Conservation (phyloP, 1,284 basidiomycete genomes). For the Ustilago curta region DNA sequence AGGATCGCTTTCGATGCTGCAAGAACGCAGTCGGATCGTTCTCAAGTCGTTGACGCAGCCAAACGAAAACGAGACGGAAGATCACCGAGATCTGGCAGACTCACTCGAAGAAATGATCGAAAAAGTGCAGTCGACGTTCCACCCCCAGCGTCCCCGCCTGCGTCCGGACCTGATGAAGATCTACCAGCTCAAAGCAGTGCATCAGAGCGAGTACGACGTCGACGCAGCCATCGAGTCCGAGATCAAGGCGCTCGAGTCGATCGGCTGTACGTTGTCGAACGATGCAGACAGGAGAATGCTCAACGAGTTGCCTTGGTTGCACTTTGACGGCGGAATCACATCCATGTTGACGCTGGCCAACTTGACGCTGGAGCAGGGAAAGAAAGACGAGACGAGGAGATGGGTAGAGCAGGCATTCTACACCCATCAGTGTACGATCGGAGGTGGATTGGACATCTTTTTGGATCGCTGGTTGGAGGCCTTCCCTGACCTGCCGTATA, state of each 20-base stretch:
- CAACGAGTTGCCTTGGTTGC: conserved; percentile 50
- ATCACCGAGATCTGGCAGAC: conserved; percentile 54
- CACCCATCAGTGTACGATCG: conserved; percentile 61
- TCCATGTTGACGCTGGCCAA: conserved; percentile 52
- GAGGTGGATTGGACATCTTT: conserved; percentile 60
- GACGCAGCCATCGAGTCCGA: conserved; percentile 30
- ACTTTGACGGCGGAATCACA: conserved; percentile 59
- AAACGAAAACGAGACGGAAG: conserved; percentile 33
- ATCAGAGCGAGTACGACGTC: conserved; percentile 44
- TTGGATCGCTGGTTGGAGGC: conserved; percentile 57
- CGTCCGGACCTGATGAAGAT: conserved; percentile 62
- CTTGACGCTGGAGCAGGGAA: conserved; percentile 15
- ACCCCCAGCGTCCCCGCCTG: conserved; percentile 30
- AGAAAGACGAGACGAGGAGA: conserved; percentile 16
- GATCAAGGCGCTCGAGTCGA: conserved; percentile 35
- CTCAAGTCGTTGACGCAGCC: conserved; percentile 35
- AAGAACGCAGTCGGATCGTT: conserved; percentile 61
- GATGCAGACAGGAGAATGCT: conserved; percentile 17
- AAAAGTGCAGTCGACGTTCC: conserved; percentile 57
- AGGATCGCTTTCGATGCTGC: conserved; percentile 54
- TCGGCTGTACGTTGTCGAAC: conserved; percentile 33
- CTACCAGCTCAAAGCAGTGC: conserved; percentile 47
- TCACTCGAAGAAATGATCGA: conserved; percentile 50
- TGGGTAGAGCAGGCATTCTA: conserved; percentile 58
- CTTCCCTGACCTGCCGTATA: conserved; percentile 39